Base-by-base conservation (phyloP, 495 filamentous ascomycete genomes). In the Pyrenopolyporus hunteri region DNA sequence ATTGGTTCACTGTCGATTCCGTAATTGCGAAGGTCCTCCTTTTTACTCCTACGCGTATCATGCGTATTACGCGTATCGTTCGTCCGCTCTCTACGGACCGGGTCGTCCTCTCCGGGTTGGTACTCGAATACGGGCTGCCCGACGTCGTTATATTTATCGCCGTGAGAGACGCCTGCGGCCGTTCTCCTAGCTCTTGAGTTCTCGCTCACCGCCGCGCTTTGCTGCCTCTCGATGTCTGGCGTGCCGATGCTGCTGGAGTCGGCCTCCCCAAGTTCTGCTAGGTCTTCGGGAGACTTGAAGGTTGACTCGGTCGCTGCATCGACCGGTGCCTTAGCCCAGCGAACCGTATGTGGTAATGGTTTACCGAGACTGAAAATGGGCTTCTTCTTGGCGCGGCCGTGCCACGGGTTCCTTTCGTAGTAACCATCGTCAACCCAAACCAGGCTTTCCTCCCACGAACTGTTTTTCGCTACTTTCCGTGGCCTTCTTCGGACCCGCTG, bases 301-400 rank as follows among this genome's bases (percentile, higher is more conserved):
- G n/a, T 36, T 11, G 35, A 22, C 6, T 33, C 28, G 7, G 43
- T 37, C 6, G 33, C 9, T 37, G 75, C 73, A 35, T 73, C 75
- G 6, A 70, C 77, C 3, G 74, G 74, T 14, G 77, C 73, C 76
- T 79, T 81, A 13, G 69, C 73, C 37, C 78, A 68, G 19, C 80
- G 71, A 46, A 81, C 73, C 10, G 79, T 74, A 54, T 74, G 77
- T 3, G 80, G 82, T 17, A 83, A 52, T 2, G 80, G 79, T 57
- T 78, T 79, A 2, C 79, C 77, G 37, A 83, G 57, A 68, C 75
- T 75, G 71, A 75, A 84, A 11, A 83, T 71, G 0, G 81, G 81
- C 58, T 76, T 78, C 6, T 76, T 76, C 22, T 61, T 55, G 0
- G 72, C 44, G 25, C 78, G 73, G 11, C 78, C 75, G 54, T 82